Conservation (phyloP, 192 early-diverging fungal species). For the Coemansia brasiliensis region DNA sequence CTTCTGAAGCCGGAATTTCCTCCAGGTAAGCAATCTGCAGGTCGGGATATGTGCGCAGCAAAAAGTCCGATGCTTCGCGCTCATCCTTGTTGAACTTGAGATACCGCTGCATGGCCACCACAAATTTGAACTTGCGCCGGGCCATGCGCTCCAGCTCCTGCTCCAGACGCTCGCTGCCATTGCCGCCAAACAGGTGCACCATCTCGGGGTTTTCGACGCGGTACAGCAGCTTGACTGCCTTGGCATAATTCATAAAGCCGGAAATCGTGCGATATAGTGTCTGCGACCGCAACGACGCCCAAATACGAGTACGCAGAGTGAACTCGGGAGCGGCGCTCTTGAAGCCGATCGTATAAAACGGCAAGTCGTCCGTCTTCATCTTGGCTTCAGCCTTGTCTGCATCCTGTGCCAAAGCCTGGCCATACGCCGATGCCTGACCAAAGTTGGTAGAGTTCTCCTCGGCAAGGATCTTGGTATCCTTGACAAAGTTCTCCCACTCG, state of each 20-base stretch:
- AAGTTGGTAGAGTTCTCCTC: conserved; percentile 64
- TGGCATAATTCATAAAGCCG: conserved; percentile 86
- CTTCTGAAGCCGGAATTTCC: conserved; percentile 62
- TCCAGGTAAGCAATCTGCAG: conserved; percentile 81
- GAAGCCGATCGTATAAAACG: conserved; percentile 81
- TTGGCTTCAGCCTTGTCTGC: conserved; percentile 62
- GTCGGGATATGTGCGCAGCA: conserved; percentile 73
- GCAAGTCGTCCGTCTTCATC: conserved; percentile 73
- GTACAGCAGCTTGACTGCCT: conserved; percentile 79
- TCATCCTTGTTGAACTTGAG: conserved; percentile 77
- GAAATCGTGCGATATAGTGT: conserved; percentile 84
- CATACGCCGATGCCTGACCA: conserved; percentile 53
- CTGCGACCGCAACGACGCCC: conserved; percentile 84
- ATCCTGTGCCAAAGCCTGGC: conserved; percentile 54
- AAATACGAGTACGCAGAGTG: conserved; percentile 81
- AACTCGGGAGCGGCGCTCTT: conserved; percentile 80
- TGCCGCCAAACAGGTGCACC: conserved; percentile 63
- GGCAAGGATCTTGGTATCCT: conserved; percentile 78
- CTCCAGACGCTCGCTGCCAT: conserved; percentile 66
- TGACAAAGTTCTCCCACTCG: conserved; percentile 91
- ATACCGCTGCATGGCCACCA: conserved; percentile 84
- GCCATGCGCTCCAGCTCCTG: conserved; percentile 68
- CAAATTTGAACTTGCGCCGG: conserved; percentile 78
- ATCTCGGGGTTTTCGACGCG: conserved; percentile 80
- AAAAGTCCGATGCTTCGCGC: conserved; percentile 71